Evolutionary conservation across 495 filamentous ascomycete species (phyloP), one percentile per base, ranked within the genome.

Genomic region (Aspergillus sclerotioniger): DNA sequence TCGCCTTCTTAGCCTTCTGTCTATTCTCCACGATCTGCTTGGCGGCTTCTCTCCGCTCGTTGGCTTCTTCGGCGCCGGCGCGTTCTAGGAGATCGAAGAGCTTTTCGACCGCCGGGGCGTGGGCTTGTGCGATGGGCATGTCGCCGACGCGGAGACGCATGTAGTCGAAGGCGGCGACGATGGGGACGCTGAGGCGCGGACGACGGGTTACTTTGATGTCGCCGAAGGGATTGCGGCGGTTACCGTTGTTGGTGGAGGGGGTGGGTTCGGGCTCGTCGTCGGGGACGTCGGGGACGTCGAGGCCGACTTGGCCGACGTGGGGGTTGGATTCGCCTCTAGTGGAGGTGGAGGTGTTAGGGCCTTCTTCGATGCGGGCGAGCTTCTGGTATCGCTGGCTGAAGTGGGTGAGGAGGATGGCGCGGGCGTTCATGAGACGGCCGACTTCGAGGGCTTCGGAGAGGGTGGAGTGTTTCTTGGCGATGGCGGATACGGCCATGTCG

Each of bases 321-420:
- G 13, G 52, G 35, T 57, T 47, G 53, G 31, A 1, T 2, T 49
- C 12, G 12, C 4, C 6, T 10, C 8, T 28, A 12, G 45, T 7
- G 45, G 21, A 6, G 46, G 21, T 20, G 46, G 25, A 25, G 25
- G 25, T 2, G 25, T 25, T 25, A 5, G 25, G 25, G 25, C 25
- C 25, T 25, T 49, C 31, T 6, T 74, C 64, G 5, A 72, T 31
- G 12, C 59, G 28, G 16, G 57, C 60, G 21, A 93, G 65, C 74
- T 97, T 96, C 64, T 91, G 89, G 71, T 98, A 98, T n/a, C 94
- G 79, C 71, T 98, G 94, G 31, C 85, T 89, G 73, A 98, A 98
- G 73, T 98, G 94, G 20, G 95, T 98, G 43, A 98, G 77, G 54
- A 97, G 63, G 16, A 92, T 82, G 19, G 87, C 76, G 52, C 82